Base-by-base conservation (phyloP, 2,329 filamentous ascomycete genomes). In the Clarireedia homoeocarpa region DNA sequence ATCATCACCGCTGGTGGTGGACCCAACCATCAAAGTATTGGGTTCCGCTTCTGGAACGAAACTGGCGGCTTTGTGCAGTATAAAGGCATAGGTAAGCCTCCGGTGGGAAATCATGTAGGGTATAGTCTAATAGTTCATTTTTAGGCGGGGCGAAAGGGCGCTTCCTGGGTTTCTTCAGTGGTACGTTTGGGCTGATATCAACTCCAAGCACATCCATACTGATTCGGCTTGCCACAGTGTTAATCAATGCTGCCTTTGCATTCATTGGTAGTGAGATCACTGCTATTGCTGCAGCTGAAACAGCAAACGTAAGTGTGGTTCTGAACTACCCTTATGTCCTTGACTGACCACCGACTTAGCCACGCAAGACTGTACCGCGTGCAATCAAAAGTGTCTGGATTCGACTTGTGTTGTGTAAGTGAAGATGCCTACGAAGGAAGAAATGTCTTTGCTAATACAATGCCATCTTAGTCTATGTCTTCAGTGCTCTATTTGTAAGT, bases 51-150 rank as follows among this genome's bases (percentile, higher is more conserved):
- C 70, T 91, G 86, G 87, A 79, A 74, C 45, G 71, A 83, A 30
- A 86, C 86, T 0, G 85, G 84, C 0, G 82, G 85, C 0, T 86
- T 87, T 61, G 82, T 84, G 44, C 79, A 85, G 61, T 82, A 85
- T 65, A 78, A 87, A 84, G 0, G 82, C 81, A 86, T 30, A 75
- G 84, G 5, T 34, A 4, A 34, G 30, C 30, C 14, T 34, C 6
- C 9, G 1, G 10, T 34, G 12, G 9, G 30, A 34, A 34, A 0
- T 5, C 10, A 12, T 34, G 30, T 1, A 34, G 10, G 10, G 10
- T 34, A 34, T 34, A 14, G 12, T 14, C 10, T 34, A 34, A 34
- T 10, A 4, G 12, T 12, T 12, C 2, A 12, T 34, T 4, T 34
- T 12, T 34, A 34, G 30, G 30, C 5, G 36, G 74, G 78, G 64